These are phyloP conservation scores for Dryadomyces sulphureus DNA, from an alignment of 2,329 filamentous ascomycete genomes.

Conservation along the genomic window DNA sequence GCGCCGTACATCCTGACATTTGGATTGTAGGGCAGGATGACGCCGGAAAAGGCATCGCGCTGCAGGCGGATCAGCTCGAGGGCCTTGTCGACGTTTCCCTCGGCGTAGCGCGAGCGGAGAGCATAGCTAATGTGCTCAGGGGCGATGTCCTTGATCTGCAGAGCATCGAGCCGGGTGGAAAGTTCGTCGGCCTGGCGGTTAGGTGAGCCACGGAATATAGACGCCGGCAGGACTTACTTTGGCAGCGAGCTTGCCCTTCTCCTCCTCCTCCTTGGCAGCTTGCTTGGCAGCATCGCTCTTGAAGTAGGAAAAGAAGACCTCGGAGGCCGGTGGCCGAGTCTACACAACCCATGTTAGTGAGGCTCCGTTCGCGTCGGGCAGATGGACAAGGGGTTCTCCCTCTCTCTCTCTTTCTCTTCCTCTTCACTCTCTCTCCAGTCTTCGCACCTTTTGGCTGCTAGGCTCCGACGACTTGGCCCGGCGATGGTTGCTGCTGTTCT, in stretches of 20 bases:
- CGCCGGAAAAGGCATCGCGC: constrained; percentile 67
- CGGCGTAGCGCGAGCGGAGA: constrained; percentile 47
- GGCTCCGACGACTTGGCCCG: constrained; percentile 42
- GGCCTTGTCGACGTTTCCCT: constrained; percentile 58
- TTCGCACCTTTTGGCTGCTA: constrained; percentile 31
- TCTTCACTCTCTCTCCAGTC: no score
- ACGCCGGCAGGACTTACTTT: no score
- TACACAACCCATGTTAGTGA: constrained; percentile 18
- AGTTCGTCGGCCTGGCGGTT: constrained; percentile 32
- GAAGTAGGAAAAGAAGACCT: constrained; percentile 50
- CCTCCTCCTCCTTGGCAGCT: constrained; percentile 36
- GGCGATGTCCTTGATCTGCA: constrained; percentile 29
- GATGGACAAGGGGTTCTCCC: no score
- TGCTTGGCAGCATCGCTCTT: constrained; percentile 44
- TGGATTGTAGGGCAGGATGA: constrained; percentile 61
- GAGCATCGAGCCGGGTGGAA: constrained; percentile 23
- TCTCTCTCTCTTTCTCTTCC: no score
- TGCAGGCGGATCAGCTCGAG: constrained; percentile 64
- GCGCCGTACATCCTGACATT: constrained; percentile 64
- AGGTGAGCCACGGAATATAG: no score
- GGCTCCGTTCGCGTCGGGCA: no score
- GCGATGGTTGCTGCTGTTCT: constrained; percentile 32
- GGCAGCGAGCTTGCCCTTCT: constrained; percentile 19
- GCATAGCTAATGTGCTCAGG: constrained; percentile 43
- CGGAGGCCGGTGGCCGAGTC: constrained; percentile 37